Base-by-base conservation (phyloP, 208 protist species). In the Blechomonas ayalai region DNA sequence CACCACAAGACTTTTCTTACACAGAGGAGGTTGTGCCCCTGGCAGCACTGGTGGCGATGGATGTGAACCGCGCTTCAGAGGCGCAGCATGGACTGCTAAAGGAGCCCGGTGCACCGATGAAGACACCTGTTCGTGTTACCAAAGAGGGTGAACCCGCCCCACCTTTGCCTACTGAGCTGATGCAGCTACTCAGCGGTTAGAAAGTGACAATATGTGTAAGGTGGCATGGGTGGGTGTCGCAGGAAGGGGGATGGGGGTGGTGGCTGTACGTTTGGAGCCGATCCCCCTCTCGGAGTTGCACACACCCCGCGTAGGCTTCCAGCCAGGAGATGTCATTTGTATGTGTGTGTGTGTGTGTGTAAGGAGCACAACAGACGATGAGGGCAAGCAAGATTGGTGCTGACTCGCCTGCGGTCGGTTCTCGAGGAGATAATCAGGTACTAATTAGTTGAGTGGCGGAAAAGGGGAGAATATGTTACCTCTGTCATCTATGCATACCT, bases 1-100 rank as follows among this genome's bases (percentile, higher is more conserved):
- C 40, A 10, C 5, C 32, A 26, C 57, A 4, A 19, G 59, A 59
- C 4, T 27, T 53, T 24, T 34, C 59, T n/a, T n/a, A n/a, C n/a
- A n/a, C n/a, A n/a, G 70, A 83, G 44, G 73, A 84, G 39, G 55
- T 82, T 24, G 73, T 92, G 12, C 70, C 83, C 10, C 48, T 92
- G 10, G 56, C 83, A 1, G 67, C 79, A 4, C 34, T 92, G 0
- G 66, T 68, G 41, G 73, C 73, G 2, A 57, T 62, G 0, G 56
- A 73, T 29, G 66, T 82, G 33, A 69, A 84, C 42, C 79, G 76
- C 40, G 57, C 38, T 23, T 27, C 48, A 25, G 84, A 92, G 61
- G 75, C 80, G 6, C 62, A 44, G 19, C 64, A 79, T 34, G 84
- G 81, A 7, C 45, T 93, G 9, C 51, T 93, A 18, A 79, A 78